Evolutionary conservation across 148 eudicot genomes (phyloP).

Genomic region (Spergularia marina): DNA sequence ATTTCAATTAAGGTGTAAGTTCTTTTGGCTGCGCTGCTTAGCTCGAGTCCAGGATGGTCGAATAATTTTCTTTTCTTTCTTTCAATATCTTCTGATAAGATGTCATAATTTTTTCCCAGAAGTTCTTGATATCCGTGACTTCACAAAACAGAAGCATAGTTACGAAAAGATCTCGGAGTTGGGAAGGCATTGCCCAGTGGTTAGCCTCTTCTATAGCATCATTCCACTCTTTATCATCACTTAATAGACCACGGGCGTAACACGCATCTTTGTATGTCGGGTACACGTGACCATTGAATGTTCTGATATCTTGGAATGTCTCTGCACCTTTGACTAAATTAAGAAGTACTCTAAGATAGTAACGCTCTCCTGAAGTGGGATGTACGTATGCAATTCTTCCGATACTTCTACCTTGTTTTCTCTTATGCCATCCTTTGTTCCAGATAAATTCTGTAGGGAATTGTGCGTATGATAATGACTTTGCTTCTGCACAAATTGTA

Average conservation of each 20-base stretch:
- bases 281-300: background rate
- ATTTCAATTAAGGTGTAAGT: conserved; percentile 8
- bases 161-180: conserved; percentile 14
- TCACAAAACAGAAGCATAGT: conserved; percentile 1
- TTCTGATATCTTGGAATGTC: background rate
- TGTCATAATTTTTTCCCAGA: background rate
- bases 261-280: conserved; percentile 7
- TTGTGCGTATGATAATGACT: conserved; percentile 3
- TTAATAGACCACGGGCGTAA: background rate
- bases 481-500: background rate
- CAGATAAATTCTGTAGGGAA: background rate
- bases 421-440: conserved; percentile 1
- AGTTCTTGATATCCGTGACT: background rate
- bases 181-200: conserved; percentile 15
- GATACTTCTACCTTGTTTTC: background rate
- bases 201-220: conserved; percentile 13
- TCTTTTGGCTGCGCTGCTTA: background rate
- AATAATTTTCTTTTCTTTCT: background rate
- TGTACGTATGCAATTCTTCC: conserved; percentile 1
- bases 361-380: background rate
- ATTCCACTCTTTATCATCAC: conserved; percentile 15
- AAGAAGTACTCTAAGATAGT: conserved; percentile 7
- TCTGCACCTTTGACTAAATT: background rate
- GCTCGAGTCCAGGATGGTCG: background rate
- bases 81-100: conserved; percentile 5